These are phyloP conservation scores for Penicillium sp. DNA, from an alignment of 2,329 filamentous ascomycete species.

Conservation along the genomic window DNA sequence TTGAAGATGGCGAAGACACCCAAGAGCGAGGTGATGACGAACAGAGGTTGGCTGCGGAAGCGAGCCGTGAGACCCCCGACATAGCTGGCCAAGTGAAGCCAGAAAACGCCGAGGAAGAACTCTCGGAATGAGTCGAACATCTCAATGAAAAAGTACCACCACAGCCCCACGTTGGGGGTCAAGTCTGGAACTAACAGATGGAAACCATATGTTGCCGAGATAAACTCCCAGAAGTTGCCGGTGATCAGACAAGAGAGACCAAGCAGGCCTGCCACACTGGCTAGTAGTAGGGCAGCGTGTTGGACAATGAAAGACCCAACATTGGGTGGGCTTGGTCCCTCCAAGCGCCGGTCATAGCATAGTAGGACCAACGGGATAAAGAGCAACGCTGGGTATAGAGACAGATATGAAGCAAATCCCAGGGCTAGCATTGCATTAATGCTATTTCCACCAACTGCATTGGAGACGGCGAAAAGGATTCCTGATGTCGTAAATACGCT, in stretches of 20 bases:
- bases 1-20: constrained; percentile 95
- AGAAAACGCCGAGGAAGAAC: constrained; percentile 97
- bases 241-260: constrained; percentile 70
- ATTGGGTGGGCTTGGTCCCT: constrained; percentile 33
- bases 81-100: constrained; percentile 90
- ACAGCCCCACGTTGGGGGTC: constrained; percentile 90
- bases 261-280: constrained; percentile 62
- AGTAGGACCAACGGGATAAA: constrained; percentile 79
- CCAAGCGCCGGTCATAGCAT: constrained; percentile 65
- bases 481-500: constrained; percentile 85
- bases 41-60: constrained; percentile 79
- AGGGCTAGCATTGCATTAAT: constrained; percentile 79
- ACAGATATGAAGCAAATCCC: constrained; percentile 83
- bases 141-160: constrained; percentile 99
- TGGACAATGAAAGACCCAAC: constrained; percentile 52
- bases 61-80: constrained; percentile 81
- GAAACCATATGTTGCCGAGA: constrained; percentile 86
- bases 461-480: constrained; percentile 77
- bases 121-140: constrained; percentile 98
- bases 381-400: constrained; percentile 85
- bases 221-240: constrained; percentile 78
- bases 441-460: constrained; percentile 70
- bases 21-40: constrained; percentile 76
- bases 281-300: constrained; percentile 54
- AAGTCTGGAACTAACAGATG: constrained; percentile 88